phyloP scores from a whole-genome alignment of 305 asterid genomes.

The Stenogyne calaminthoides region DNA sequence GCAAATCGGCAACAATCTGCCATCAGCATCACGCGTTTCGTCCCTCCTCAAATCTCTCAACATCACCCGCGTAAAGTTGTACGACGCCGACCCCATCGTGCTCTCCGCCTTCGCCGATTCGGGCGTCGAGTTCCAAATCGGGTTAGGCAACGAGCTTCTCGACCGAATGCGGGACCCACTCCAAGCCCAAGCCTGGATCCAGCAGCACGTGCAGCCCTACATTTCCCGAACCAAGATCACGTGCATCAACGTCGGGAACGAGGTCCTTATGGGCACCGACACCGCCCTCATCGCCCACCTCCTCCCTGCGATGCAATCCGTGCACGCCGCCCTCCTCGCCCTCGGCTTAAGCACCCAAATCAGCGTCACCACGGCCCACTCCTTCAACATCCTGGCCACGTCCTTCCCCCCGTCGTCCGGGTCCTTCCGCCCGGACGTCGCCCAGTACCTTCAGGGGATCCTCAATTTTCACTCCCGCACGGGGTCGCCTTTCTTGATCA shows the following conservation, averaged over 20 bases:
- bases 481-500: slow-evolving; percentile 71
- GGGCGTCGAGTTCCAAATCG: slow-evolving; percentile 64
- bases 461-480: slow-evolving; percentile 63
- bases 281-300: slow-evolving; percentile 44
- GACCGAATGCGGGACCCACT: slow-evolving; percentile 59
- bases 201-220: slow-evolving; percentile 70
- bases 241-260: slow-evolving; percentile 86
- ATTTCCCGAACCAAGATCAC: slow-evolving; percentile 60
- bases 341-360: slow-evolving; percentile 57
- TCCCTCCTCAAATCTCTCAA: slow-evolving; percentile 62
- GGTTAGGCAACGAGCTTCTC: slow-evolving; percentile 75
- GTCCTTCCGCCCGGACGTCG: slow-evolving; percentile 53
- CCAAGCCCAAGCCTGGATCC: slow-evolving; percentile 80
- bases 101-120: slow-evolving; percentile 66
- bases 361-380: slow-evolving; percentile 79
- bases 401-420: slow-evolving; percentile 92
- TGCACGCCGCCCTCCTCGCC: slow-evolving; percentile 46
- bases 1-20: slow-evolving; percentile 85
- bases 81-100: slow-evolving; percentile 82
- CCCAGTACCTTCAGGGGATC: slow-evolving; percentile 44
- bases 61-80: slow-evolving; percentile 67
- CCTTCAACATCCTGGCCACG: slow-evolving; percentile 44
- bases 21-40: slow-evolving; percentile 67
- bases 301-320: slow-evolving; percentile 75
- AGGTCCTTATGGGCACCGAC: slow-evolving; percentile 66